Conservation (phyloP, 495 filamentous ascomycete genomes). For the Penicillium subrubescens region DNA sequence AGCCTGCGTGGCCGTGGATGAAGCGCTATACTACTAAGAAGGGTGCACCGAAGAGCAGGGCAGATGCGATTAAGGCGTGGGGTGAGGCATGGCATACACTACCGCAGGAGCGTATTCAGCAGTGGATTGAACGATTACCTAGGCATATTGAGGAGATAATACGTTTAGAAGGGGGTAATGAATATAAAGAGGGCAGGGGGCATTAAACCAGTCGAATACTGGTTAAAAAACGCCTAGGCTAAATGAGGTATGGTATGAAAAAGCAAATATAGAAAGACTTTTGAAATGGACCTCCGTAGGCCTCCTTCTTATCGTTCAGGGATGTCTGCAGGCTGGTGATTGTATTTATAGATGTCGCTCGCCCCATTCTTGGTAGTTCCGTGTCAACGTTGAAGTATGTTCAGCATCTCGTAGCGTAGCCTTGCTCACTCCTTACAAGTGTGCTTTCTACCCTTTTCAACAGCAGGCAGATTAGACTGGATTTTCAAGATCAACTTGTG, state of each 20-base stretch:
- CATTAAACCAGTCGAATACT: not conserved
- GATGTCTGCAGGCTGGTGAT: too few relatives aligned
- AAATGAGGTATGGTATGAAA: slow-evolving; percentile 5
- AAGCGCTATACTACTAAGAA: not conserved
- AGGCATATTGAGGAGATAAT: not conserved
- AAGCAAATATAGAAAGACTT: not conserved
- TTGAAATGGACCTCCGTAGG: slow-evolving; percentile 5
- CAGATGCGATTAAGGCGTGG: not conserved
- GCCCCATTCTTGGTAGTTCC: too few relatives aligned
- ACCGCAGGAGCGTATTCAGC: not conserved
- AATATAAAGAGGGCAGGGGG: not conserved
- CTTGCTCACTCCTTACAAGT: too few relatives aligned
- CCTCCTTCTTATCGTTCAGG: too few relatives aligned
- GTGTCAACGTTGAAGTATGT: too few relatives aligned
- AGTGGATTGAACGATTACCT: not conserved
- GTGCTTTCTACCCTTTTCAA: too few relatives aligned
- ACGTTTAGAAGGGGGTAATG: not conserved
- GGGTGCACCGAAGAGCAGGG: not conserved
- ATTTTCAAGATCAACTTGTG: too few relatives aligned
- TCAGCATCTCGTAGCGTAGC: too few relatives aligned
- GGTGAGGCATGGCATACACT: not conserved
- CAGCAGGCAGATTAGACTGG: too few relatives aligned
- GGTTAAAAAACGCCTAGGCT: not conserved
- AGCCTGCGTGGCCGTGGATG: not conserved
- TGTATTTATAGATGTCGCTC: too few relatives aligned